phyloP scores from a whole-genome alignment of 208 protist genomes.

The Trypanosoma caninum region DNA sequence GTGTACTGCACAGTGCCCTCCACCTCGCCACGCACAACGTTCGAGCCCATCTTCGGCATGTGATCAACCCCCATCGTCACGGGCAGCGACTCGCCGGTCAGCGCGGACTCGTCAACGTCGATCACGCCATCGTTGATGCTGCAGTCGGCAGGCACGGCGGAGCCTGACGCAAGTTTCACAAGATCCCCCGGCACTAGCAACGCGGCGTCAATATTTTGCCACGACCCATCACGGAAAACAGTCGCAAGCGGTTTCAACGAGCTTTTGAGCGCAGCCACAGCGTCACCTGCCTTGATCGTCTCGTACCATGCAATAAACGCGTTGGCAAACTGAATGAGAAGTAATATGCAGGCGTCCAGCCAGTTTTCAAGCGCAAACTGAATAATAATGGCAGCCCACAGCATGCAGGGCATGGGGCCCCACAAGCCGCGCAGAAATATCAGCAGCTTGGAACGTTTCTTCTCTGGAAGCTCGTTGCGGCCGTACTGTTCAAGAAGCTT shows the following conservation, averaged over 20 bases:
- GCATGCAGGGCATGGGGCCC: conserved; percentile 79
- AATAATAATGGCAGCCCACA: conserved; percentile 89
- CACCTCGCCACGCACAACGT: conserved; percentile 73
- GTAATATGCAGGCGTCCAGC: conserved; percentile 79
- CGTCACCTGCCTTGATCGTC: conserved; percentile 91
- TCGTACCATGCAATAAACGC: conserved; percentile 90
- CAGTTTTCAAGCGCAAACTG: conserved; percentile 87
- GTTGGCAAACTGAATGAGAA: conserved; percentile 81
- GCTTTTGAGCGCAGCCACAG: conserved; percentile 88
- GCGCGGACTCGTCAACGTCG: conserved; percentile 92
- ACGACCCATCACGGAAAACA: conserved; percentile 77
- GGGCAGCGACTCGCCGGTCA: conserved; percentile 96
- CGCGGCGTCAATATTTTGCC: conserved; percentile 69
- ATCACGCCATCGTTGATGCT: conserved; percentile 82
- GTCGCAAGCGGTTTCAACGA: conserved; percentile 80
- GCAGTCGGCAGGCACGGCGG: conserved; percentile 92
- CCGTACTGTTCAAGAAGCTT: conserved; percentile 66
- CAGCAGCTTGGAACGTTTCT: conserved; percentile 69
- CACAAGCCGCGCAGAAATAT: conserved; percentile 78
- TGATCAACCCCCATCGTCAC: conserved; percentile 86
- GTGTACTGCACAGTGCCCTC: conserved; percentile 80
- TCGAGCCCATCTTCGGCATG: conserved; percentile 91
- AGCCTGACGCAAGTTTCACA: conserved; percentile 87
- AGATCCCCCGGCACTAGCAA: conserved; percentile 93
- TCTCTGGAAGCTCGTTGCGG: conserved; percentile 69